phyloP scores from a whole-genome alignment of 805 yeast species.

The Torulaspora microellipsoides region DNA sequence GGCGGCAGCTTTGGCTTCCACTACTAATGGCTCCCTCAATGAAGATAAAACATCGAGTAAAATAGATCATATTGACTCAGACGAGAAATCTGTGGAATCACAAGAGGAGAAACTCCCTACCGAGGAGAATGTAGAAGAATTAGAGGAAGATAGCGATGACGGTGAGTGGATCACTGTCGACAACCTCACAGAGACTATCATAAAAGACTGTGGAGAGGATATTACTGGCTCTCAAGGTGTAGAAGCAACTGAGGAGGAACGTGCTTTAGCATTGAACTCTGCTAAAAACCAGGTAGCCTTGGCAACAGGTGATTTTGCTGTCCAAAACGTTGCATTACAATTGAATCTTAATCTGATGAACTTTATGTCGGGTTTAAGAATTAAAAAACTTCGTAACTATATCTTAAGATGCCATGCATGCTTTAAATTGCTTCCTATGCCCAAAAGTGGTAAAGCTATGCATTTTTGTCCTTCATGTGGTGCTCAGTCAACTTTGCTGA shows the following conservation, averaged over 20 bases:
- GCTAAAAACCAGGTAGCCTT: constrained; percentile 68
- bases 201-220: constrained; percentile 64
- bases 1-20: constrained; percentile 32
- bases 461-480: constrained; percentile 97
- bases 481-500: constrained; percentile 71
- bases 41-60: constrained; percentile 4
- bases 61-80: not conserved
- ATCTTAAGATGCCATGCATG: constrained; percentile 98
- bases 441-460: constrained; percentile 66
- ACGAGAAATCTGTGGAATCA: not conserved
- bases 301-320: constrained; percentile 95
- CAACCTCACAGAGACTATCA: constrained; percentile 63
- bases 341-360: constrained; percentile 85
- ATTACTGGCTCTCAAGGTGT: constrained; percentile 36
- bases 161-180: constrained; percentile 95
- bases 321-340: constrained; percentile 91
- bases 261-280: constrained; percentile 18
- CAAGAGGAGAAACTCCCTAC: constrained; percentile 4
- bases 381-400: constrained; percentile 79
- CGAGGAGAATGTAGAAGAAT: constrained; percentile 25
- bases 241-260: constrained; percentile 31
- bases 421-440: constrained; percentile 74
- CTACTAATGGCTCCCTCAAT: constrained; percentile 11
- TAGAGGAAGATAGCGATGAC: constrained; percentile 64
- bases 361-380: constrained; percentile 75